These are phyloP conservation scores for Adansonia rubrostipa DNA, from an alignment of 441 rosid genomes.

Conservation along the genomic window DNA sequence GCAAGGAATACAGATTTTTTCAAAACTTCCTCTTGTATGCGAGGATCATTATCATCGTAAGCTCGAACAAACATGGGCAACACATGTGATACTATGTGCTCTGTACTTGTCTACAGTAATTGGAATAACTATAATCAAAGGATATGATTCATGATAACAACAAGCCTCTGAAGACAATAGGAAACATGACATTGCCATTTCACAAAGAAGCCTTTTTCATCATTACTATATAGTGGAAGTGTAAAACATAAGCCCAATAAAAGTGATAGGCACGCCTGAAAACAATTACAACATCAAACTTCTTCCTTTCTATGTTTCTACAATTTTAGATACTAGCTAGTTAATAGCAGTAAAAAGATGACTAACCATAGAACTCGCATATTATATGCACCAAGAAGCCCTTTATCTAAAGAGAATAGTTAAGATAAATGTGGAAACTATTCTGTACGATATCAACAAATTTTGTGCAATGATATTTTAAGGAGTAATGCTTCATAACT, in stretches of 20 bases:
- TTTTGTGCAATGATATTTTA: not conserved
- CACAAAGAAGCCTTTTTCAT: conserved; percentile 11
- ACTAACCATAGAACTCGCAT: not conserved
- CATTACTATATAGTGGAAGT: not conserved
- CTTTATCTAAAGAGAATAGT: conserved; percentile 1
- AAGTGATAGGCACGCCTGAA: not conserved
- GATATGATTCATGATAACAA: conserved; percentile 21
- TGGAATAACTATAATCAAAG: conserved; percentile 25
- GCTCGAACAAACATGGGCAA: conserved; percentile 90
- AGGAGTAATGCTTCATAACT: not conserved
- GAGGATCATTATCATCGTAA: conserved; percentile 91
- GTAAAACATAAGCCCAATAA: not conserved
- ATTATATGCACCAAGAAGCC: not conserved
- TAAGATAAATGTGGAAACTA: not conserved
- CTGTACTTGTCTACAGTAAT: conserved; percentile 69
- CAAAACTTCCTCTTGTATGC: conserved; percentile 91
- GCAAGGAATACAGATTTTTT: conserved; percentile 78
- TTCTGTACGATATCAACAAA: not conserved
- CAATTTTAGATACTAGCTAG: not conserved
- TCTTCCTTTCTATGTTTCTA: not conserved
- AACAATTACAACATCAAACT: conserved; percentile 18
- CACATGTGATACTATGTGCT: conserved; percentile 67
- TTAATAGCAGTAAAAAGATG: conserved; percentile 6
- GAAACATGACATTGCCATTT: not conserved
- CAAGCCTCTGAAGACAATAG: not conserved